These are phyloP conservation scores for Phytophthora pistaciae DNA, from an alignment of 352 stramenopile genomes.

Conservation along the genomic window DNA sequence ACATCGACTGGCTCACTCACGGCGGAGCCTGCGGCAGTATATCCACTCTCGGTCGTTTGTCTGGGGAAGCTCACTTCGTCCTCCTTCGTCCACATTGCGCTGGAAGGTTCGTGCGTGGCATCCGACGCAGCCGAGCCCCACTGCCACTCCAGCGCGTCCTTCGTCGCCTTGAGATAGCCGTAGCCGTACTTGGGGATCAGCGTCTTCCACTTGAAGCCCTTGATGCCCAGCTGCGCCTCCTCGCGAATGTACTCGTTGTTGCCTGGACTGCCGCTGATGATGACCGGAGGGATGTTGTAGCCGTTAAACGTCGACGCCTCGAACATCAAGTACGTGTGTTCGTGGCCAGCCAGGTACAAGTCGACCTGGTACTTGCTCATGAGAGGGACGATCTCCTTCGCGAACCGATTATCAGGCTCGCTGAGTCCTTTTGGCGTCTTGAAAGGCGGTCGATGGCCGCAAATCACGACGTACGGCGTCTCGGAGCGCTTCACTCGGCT, in stretches of 20 bases:
- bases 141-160: slow-evolving; percentile 60
- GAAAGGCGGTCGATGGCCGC: slow-evolving; percentile 74
- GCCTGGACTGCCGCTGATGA: slow-evolving; percentile 75
- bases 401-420: slow-evolving; percentile 59
- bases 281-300: slow-evolving; percentile 72
- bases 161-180: slow-evolving; percentile 73
- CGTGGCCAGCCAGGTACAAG: slow-evolving; percentile 73
- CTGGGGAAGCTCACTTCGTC: slow-evolving; percentile 59
- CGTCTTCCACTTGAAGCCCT: slow-evolving; percentile 66
- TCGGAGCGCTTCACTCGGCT: slow-evolving; percentile 63
- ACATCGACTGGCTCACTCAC: slow-evolving; percentile 50
- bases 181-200: slow-evolving; percentile 82
- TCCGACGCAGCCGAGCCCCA: slow-evolving; percentile 68
- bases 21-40: slow-evolving; percentile 46
- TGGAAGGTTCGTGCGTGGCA: slow-evolving; percentile 46
- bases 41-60: slow-evolving; percentile 31
- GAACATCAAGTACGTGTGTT: slow-evolving; percentile 79
- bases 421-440: slow-evolving; percentile 64
- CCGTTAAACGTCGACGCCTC: slow-evolving; percentile 56
- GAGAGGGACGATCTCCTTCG: slow-evolving; percentile 71
- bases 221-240: slow-evolving; percentile 53
- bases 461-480: slow-evolving; percentile 82
- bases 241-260: slow-evolving; percentile 84
- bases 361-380: slow-evolving; percentile 82
- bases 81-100: slow-evolving; percentile 55